Evolutionary conservation across 768 basidiomycete genomes (phyloP).

Genomic region (Chalciporus chontae): DNA sequence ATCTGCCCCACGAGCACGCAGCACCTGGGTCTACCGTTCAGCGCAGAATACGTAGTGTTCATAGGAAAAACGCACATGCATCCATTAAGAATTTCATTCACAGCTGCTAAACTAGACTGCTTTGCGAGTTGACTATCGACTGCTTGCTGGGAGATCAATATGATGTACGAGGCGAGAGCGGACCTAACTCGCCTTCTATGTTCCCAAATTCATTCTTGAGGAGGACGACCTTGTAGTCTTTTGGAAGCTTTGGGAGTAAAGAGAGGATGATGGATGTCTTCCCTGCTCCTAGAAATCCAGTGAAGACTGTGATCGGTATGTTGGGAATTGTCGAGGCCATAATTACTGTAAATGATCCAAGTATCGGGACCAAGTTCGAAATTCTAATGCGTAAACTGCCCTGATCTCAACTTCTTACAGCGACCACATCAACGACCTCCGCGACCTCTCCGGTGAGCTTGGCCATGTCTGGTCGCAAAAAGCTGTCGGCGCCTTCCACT

Average conservation of each 20-base stretch:
- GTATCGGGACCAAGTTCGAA: too few relatives aligned
- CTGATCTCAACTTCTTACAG: neutral
- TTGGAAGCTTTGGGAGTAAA: constrained; percentile 75
- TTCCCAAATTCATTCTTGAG: constrained; percentile 98
- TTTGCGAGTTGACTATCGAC: constrained; percentile 91
- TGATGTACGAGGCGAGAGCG: neutral
- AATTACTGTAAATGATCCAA: too few relatives aligned
- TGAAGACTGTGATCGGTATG: constrained; percentile 92
- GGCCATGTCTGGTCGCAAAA: constrained; percentile 20
- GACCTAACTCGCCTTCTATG: constrained; percentile 60
- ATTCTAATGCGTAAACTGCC: too few relatives aligned
- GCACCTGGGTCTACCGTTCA: constrained; percentile 50
- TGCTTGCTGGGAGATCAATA: constrained; percentile 25
- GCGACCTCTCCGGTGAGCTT: neutral
- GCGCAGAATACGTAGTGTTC: neutral
- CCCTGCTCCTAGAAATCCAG: constrained; percentile 87
- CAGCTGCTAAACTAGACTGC: constrained; percentile 78
- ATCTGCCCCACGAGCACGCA: constrained; percentile 95
- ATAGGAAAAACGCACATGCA: constrained; percentile 62
- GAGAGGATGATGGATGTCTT: constrained; percentile 82
- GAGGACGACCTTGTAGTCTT: constrained; percentile 83
- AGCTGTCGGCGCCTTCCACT: constrained; percentile 1
- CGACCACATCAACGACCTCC: neutral
- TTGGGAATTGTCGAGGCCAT: constrained; percentile 11
- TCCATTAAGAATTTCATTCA: constrained; percentile 94